A percentile compares a stretch with the other conserved stretches of the same genome.
Evolutionary conservation across 768 basidiomycete species (phyloP).

Genomic region (Lentinus tigrinus): DNA sequence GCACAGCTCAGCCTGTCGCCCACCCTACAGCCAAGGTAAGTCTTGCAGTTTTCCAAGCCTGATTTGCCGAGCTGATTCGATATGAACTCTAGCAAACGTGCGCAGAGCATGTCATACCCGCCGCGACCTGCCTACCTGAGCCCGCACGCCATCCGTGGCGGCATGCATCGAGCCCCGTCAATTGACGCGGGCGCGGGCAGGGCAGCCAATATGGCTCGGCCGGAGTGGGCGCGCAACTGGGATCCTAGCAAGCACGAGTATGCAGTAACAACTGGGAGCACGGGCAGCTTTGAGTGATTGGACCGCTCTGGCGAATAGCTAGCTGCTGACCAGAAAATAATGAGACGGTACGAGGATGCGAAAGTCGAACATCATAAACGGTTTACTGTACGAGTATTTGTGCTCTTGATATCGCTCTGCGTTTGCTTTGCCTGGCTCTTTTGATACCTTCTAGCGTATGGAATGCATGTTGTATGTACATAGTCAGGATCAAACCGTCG

Average conservation of each 20-base stretch:
- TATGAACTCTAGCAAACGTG: slow-evolving; percentile 22
- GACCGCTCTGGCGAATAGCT: too few species aligned
- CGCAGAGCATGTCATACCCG: slow-evolving; percentile 26
- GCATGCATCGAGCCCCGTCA: slow-evolving; percentile 20
- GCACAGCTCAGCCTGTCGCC: slow-evolving; percentile 64
- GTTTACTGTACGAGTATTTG: neutral
- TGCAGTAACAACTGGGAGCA: slow-evolving; percentile 41
- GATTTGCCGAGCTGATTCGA: neutral
- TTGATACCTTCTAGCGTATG: neutral
- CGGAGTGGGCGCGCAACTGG: slow-evolving; percentile 41
- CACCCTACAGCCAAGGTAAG: slow-evolving; percentile 57
- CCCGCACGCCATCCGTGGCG: slow-evolving; percentile 24
- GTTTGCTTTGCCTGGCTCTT: neutral
- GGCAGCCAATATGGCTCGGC: slow-evolving; percentile 19
- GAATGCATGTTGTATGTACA: neutral
- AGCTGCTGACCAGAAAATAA: too few species aligned
- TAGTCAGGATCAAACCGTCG: neutral
- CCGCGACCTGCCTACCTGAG: slow-evolving; percentile 27
- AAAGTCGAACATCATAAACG: neutral
- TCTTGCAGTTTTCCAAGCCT: neutral
- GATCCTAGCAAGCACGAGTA: slow-evolving; percentile 42
- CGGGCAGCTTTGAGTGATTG: slow-evolving; percentile 29
- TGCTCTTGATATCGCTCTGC: neutral
- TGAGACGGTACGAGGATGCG: too few species aligned
- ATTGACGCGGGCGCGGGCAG: slow-evolving; percentile 21